These are phyloP conservation scores for Jatropha podagrica DNA, from an alignment of 441 rosid species.

Conservation along the genomic window DNA sequence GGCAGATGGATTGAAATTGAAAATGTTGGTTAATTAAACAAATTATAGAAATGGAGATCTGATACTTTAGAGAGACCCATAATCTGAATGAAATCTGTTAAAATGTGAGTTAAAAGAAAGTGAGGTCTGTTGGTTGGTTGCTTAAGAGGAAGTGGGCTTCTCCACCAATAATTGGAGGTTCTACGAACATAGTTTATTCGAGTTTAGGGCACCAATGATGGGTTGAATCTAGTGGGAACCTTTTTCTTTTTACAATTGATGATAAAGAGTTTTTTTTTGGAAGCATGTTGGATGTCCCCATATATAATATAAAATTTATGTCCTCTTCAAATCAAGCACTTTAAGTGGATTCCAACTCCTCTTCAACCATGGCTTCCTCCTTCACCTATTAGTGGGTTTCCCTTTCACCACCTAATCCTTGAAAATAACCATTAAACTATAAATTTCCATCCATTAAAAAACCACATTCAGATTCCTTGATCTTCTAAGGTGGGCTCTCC, in stretches of 20 bases:
- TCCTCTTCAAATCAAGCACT: slow-evolving; percentile 53
- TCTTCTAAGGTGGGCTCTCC: slow-evolving; percentile 45
- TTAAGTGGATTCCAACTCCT: slow-evolving; percentile 91
- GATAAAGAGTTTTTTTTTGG: neutral
- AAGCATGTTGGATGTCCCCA: slow-evolving; percentile 25
- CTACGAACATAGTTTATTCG: slow-evolving; percentile 21
- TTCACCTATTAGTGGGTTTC: slow-evolving; percentile 62
- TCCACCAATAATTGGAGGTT: slow-evolving; percentile 61
- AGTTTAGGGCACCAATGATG: slow-evolving; percentile 56
- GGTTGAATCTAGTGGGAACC: slow-evolving; percentile 39
- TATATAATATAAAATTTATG: slow-evolving; percentile 25
- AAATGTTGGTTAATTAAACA: slow-evolving; percentile 2
- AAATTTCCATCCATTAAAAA: slow-evolving; percentile 27
- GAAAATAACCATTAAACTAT: slow-evolving; percentile 44
- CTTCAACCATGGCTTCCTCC: slow-evolving; percentile 49
- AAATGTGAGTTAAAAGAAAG: slow-evolving; percentile 4
- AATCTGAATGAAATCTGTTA: slow-evolving; percentile 16
- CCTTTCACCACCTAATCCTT: slow-evolving; percentile 83
- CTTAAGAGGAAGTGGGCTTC: slow-evolving; percentile 28
- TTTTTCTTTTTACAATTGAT: slow-evolving; percentile 39
- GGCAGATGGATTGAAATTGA: slow-evolving; percentile 19
- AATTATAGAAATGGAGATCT: neutral
- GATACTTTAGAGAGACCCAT: neutral
- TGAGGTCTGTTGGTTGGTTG: slow-evolving; percentile 22
- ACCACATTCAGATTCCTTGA: slow-evolving; percentile 34